phyloP scores from a whole-genome alignment of 306 rosid species.

The Castanea crenata region DNA sequence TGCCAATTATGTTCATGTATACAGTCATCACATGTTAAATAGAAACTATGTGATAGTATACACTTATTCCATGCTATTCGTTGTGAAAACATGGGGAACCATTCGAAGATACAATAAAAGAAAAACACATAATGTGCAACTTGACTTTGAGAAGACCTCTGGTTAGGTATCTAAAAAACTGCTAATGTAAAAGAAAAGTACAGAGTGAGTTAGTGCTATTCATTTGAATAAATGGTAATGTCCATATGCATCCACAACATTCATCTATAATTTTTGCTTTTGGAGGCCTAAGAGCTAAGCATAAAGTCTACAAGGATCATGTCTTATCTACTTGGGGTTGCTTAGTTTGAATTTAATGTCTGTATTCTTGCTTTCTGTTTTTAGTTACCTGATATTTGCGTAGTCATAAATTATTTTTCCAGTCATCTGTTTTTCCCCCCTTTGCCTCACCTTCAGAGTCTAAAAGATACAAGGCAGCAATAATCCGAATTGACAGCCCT shows the following conservation, averaged over 20 bases:
- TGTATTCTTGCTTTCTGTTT: slow-evolving; percentile 1
- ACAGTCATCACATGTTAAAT: too few relatives aligned
- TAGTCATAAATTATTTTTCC: slow-evolving; percentile 3
- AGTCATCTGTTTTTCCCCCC: slow-evolving; percentile 20
- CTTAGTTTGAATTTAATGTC: slow-evolving; percentile 2
- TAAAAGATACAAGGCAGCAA: slow-evolving; percentile 78
- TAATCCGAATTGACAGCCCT: slow-evolving; percentile 96
- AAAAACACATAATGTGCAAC: background rate
- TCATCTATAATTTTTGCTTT: too few relatives aligned
- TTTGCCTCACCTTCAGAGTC: slow-evolving; percentile 57
- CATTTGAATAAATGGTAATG: background rate
- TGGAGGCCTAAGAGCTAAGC: background rate
- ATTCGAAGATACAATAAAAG: background rate
- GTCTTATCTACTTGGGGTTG: background rate
- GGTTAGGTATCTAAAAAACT: background rate
- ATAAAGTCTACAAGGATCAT: background rate
- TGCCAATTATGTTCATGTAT: background rate
- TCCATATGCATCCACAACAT: background rate
- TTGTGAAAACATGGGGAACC: background rate
- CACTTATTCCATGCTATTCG: background rate
- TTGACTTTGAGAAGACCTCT: background rate
- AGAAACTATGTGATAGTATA: background rate
- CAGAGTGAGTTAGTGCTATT: background rate
- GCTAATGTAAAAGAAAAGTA: background rate
- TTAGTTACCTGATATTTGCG: background rate